A percentile compares a stretch with the other conserved stretches of the same genome.
Evolutionary conservation across 2,329 filamentous ascomycete species (phyloP).

Genomic region (Sclerotinia borealis): DNA sequence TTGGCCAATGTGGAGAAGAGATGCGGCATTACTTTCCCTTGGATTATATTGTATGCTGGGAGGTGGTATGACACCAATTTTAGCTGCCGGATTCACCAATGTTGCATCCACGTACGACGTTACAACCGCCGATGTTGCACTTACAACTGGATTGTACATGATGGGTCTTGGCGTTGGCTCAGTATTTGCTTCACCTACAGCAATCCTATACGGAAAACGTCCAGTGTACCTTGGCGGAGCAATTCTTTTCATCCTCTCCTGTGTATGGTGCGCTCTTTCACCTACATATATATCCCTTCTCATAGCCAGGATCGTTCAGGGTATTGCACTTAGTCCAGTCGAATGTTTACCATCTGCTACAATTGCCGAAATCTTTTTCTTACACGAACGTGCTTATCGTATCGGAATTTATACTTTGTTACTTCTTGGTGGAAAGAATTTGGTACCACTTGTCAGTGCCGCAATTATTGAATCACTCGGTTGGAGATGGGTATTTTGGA

Average conservation of each 20-base stretch:
- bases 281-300: slow-evolving; percentile 75
- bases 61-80: slow-evolving; percentile 83
- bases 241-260: slow-evolving; percentile 68
- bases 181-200: slow-evolving; percentile 80
- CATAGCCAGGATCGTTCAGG: slow-evolving; percentile 78
- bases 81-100: slow-evolving; percentile 83
- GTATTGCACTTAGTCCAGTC: slow-evolving; percentile 80
- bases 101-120: slow-evolving; percentile 65
- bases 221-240: slow-evolving; percentile 79
- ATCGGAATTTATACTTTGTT: slow-evolving; percentile 90
- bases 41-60: slow-evolving; percentile 92
- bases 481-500: slow-evolving; percentile 93
- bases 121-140: slow-evolving; percentile 64
- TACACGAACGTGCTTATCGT: slow-evolving; percentile 88
- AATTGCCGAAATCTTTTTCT: slow-evolving; percentile 92
- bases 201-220: slow-evolving; percentile 84
- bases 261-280: slow-evolving; percentile 81
- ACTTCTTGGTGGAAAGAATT: slow-evolving; percentile 83
- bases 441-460: slow-evolving; percentile 81
- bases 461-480: slow-evolving; percentile 69
- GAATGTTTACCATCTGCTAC: slow-evolving; percentile 91
- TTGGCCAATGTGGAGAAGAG: slow-evolving; percentile 77
- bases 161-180: slow-evolving; percentile 82
- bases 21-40: slow-evolving; percentile 71
- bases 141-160: slow-evolving; percentile 93